Percentiles rank a stretch among this genome's conserved stretches.
Evolutionary conservation across 2,329 filamentous ascomycete genomes (phyloP).

Genomic region (Dactylellina sp.): DNA sequence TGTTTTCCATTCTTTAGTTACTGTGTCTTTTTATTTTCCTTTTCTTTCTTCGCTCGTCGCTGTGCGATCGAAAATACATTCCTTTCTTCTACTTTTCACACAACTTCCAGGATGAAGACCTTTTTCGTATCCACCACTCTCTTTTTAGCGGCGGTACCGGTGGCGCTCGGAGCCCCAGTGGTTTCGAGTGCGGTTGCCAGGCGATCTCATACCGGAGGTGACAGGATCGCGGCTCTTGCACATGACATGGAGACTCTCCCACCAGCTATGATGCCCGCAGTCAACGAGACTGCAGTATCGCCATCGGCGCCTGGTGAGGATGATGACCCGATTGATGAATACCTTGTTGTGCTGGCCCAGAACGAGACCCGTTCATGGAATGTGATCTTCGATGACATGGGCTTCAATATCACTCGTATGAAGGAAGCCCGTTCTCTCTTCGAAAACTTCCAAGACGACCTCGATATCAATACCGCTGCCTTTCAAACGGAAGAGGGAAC

Average conservation of each 20-base stretch:
- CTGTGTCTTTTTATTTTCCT: neutral
- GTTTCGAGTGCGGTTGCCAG: neutral
- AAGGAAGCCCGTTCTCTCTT: conserved; percentile 56
- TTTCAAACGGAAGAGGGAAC: conserved; percentile 40
- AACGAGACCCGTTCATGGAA: conserved; percentile 57
- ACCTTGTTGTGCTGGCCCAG: conserved; percentile 58
- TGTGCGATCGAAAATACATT: conserved; percentile 28
- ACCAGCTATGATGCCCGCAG: conserved; percentile 28
- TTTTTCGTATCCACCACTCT: conserved; percentile 15
- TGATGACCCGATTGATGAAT: conserved; percentile 52
- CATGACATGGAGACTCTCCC: conserved; percentile 34
- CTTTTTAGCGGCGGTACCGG: conserved; percentile 10
- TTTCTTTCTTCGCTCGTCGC: conserved; percentile 33
- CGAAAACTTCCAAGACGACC: conserved; percentile 12
- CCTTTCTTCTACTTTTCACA: conserved; percentile 7
- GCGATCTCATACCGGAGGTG: neutral
- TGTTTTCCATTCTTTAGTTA: conserved; percentile 21
- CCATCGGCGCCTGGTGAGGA: neutral
- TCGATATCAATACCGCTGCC: conserved; percentile 5
- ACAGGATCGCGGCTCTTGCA: conserved; percentile 26
- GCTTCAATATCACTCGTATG: conserved; percentile 61
- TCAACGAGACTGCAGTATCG: neutral
- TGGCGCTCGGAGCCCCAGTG: neutral
- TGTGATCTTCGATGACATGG: conserved; percentile 58
- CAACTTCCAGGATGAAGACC: conserved; percentile 31